A percentile compares a stretch with the other conserved stretches of the same genome.
Evolutionary conservation across 1,284 basidiomycete genomes (phyloP).

Genomic region (Tremellales sp.): DNA sequence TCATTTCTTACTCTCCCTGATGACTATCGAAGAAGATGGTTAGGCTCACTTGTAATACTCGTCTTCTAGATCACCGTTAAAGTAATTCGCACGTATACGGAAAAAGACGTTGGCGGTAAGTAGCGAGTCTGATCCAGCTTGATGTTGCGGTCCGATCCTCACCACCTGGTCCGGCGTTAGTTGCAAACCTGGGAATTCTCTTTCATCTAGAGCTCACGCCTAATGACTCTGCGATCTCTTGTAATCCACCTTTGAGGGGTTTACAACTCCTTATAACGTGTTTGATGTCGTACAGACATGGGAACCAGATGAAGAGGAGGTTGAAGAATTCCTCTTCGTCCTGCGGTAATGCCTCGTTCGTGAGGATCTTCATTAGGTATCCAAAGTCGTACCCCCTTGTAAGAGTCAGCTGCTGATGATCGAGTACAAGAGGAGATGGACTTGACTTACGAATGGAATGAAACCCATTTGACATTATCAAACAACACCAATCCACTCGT

Average conservation of each 20-base stretch:
- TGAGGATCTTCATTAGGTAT: conserved; percentile 93
- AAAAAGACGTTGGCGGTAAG: conserved; percentile 92
- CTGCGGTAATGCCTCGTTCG: conserved; percentile 78
- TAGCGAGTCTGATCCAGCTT: conserved; percentile 92
- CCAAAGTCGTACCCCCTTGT: conserved; percentile 97
- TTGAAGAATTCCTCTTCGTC: conserved; percentile 90
- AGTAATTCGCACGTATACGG: conserved; percentile 89
- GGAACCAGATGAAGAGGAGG: conserved; percentile 88
- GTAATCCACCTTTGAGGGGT: conserved; percentile 84
- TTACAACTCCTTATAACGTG: conserved; percentile 89
- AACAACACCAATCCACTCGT: conserved; percentile 89
- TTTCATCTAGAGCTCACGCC: conserved; percentile 57
- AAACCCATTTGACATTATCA: conserved; percentile 92
- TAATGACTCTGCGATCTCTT: conserved; percentile 94
- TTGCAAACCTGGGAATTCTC: background rate
- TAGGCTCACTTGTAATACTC: conserved; percentile 47
- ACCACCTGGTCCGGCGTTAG: conserved; percentile 57
- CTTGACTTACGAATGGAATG: conserved; percentile 87
- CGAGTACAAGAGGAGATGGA: background rate
- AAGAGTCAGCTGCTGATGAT: conserved; percentile 1
- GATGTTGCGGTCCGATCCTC: conserved; percentile 88
- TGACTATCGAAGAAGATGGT: background rate
- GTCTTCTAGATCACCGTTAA: conserved; percentile 79
- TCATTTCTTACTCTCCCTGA: background rate
- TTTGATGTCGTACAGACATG: conserved; percentile 96